Percentiles rank a stretch among this genome's conserved stretches.
These are phyloP conservation scores for Daldinia loculata DNA, from an alignment of 495 filamentous ascomycete genomes.

Conservation along the genomic window DNA sequence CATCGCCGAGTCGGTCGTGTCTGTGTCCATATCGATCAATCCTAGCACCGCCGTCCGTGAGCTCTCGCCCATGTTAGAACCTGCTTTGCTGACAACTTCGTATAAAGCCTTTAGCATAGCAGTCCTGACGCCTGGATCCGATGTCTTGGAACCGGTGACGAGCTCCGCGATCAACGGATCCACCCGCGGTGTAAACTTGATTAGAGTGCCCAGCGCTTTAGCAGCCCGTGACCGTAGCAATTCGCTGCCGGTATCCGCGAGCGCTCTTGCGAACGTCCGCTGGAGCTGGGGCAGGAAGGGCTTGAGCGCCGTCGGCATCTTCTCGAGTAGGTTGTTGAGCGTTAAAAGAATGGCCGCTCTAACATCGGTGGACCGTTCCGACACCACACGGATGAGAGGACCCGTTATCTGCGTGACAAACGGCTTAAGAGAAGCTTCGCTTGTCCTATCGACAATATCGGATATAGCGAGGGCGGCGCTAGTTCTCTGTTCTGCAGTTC, in stretches of 20 bases:
- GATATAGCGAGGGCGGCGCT: slow-evolving; percentile 93
- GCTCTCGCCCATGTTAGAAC: slow-evolving; percentile 89
- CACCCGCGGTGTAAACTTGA: slow-evolving; percentile 93
- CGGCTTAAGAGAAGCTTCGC: slow-evolving; percentile 80
- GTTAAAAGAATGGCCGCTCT: slow-evolving; percentile 95
- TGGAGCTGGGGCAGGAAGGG: slow-evolving; percentile 97
- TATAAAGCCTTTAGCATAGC: slow-evolving; percentile 98
- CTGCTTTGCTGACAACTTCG: slow-evolving; percentile 94
- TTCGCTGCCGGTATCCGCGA: slow-evolving; percentile 93
- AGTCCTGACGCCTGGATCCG: slow-evolving; percentile 86
- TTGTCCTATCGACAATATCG: slow-evolving; percentile 92
- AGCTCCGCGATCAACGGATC: slow-evolving; percentile 88
- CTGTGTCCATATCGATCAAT: slow-evolving; percentile 84
- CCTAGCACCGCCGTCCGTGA: slow-evolving; percentile 82
- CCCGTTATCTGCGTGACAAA: slow-evolving; percentile 98
- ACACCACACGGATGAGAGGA: slow-evolving; percentile 95
- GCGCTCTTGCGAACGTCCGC: slow-evolving; percentile 92
- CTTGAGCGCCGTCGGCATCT: slow-evolving; percentile 94
- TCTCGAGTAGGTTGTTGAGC: slow-evolving; percentile 92
- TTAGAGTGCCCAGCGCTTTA: slow-evolving; percentile 94
- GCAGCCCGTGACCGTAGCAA: slow-evolving; percentile 86
- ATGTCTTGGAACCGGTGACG: slow-evolving; percentile 90
- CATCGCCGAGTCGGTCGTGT: slow-evolving; percentile 77
- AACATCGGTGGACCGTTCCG: slow-evolving; percentile 92
- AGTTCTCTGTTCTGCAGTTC: slow-evolving; percentile 87